Conservation (phyloP, 257 asterid species). For the Primulina tabacum region DNA sequence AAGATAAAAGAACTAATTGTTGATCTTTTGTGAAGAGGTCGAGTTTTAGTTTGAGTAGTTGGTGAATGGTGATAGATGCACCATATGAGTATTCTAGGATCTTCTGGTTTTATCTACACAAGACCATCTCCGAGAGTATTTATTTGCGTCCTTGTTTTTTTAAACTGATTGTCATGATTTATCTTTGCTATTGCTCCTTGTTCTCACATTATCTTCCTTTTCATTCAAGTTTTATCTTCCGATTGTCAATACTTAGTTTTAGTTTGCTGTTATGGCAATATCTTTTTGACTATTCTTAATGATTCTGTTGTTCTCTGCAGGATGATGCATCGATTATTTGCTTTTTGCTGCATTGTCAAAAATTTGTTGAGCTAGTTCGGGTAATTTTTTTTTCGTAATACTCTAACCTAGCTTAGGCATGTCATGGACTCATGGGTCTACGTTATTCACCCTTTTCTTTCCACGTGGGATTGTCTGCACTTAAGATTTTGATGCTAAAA, state of each 20-base stretch:
- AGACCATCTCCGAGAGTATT: background rate
- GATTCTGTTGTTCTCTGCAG: constrained; percentile 41
- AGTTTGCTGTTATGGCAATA: constrained; percentile 14
- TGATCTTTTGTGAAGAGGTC: background rate
- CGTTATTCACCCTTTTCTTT: background rate
- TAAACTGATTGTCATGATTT: constrained; percentile 1
- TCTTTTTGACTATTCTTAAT: constrained; percentile 17
- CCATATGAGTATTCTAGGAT: background rate
- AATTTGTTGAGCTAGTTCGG: constrained; percentile 82
- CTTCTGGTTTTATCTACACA: background rate
- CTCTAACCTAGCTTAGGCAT: constrained; percentile 1
- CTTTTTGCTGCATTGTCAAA: constrained; percentile 83
- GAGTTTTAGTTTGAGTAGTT: background rate
- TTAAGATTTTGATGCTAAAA: background rate
- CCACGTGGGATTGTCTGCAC: background rate
- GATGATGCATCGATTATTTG: constrained; percentile 70
- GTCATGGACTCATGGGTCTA: background rate
- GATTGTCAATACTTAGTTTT: constrained; percentile 8
- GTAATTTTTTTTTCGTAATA: constrained; percentile 36
- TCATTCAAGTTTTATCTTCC: constrained; percentile 12
- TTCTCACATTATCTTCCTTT: background rate
- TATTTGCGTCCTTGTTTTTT: background rate
- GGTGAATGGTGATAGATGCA: background rate
- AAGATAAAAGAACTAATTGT: background rate
- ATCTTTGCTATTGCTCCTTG: constrained; percentile 1